Evolutionary conservation across 2,329 filamentous ascomycete genomes (phyloP), one percentile per base, ranked within the genome.

Genomic region (Purpureocillium takamizusanense): DNA sequence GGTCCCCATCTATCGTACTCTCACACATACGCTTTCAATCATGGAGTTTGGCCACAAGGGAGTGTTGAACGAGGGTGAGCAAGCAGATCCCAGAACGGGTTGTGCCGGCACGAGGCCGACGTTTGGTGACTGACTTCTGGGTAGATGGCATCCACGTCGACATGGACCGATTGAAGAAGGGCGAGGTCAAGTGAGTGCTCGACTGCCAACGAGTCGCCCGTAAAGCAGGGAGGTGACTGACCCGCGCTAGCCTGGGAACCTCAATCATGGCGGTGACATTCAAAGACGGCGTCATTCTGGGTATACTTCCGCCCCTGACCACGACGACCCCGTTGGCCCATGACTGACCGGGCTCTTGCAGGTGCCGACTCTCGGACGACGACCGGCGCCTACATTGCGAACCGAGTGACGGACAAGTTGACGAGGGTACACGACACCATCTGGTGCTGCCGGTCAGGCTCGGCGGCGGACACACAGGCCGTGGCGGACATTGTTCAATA

Each of bases 241-340:
- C n/a, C n/a, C 66, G 42, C 41, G 30, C 37, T 53, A 95, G 88
- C 69, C 74, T 98, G 54, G 92, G 92, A 70, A 98, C 92, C 46
- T 97, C 92, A 40, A 97, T 98, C 62, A 98, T 98, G 92, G 92
- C 92, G 45, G 89, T 97, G 63, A 97, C 94, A 57, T 98, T 98
- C 78, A 92, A 92, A 62, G 89, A 95, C 56, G 92, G 92, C 46
- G 92, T 98, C 42, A 97, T 98, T 66, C 76, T 98, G 31, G 85
- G 78, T 82, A 63, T n/a, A n/a, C n/a, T n/a, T n/a, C n/a, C n/a
- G n/a, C n/a, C n/a, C n/a, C n/a, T n/a, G n/a, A n/a, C n/a, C n/a
- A n/a, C n/a, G n/a, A n/a, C n/a, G n/a, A n/a, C n/a, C n/a, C n/a
- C n/a, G n/a, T n/a, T n/a, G 7, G 11, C 23, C 18, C 30, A 36